A percentile compares a stretch with the other conserved stretches of the same genome.
phyloP scores from a whole-genome alignment of 2,329 filamentous ascomycete genomes.

The Colletotrichum sp. region DNA sequence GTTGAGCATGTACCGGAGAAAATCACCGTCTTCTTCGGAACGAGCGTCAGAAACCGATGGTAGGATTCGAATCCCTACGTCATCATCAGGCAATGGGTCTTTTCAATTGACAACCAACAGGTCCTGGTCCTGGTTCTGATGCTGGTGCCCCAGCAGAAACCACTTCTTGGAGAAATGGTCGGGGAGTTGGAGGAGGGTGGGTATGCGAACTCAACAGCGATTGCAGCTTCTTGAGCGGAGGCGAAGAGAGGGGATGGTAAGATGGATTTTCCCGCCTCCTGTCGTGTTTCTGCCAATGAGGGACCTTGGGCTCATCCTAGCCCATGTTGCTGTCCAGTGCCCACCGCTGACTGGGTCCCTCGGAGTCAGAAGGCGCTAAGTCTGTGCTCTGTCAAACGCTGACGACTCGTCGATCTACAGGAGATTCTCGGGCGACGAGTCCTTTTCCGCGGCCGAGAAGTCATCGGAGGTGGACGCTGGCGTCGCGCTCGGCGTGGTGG shows the following conservation, averaged over 20 bases:
- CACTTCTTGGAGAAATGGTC: constrained; percentile 60
- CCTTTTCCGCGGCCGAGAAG: constrained; percentile 15
- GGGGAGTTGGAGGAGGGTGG: constrained; percentile 79
- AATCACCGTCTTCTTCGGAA: constrained; percentile 15
- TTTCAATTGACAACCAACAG: constrained; percentile 18
- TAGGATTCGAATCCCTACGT: constrained; percentile 16
- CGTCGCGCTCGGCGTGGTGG: constrained; percentile 23
- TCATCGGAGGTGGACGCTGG: constrained; percentile 21
- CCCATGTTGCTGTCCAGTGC: not conserved
- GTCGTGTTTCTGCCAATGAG: constrained; percentile 1
- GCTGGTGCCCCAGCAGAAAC: constrained; percentile 16
- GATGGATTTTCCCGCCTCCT: constrained; percentile 31
- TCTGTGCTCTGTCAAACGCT: constrained; percentile 2
- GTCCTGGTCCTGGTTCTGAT: not conserved
- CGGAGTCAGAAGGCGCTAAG: not conserved
- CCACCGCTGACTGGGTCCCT: not conserved
- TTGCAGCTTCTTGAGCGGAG: constrained; percentile 79
- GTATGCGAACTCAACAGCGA: constrained; percentile 81
- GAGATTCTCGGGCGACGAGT: constrained; percentile 25
- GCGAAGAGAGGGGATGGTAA: constrained; percentile 89
- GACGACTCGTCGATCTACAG: constrained; percentile 6
- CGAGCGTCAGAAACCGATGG: not conserved
- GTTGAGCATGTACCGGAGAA: constrained; percentile 66
- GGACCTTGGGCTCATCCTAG: not conserved
- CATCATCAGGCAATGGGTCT: not conserved